Evolutionary conservation across 108 stramenopile genomes (phyloP).

Genomic region (Cyclotella distinguenda): DNA sequence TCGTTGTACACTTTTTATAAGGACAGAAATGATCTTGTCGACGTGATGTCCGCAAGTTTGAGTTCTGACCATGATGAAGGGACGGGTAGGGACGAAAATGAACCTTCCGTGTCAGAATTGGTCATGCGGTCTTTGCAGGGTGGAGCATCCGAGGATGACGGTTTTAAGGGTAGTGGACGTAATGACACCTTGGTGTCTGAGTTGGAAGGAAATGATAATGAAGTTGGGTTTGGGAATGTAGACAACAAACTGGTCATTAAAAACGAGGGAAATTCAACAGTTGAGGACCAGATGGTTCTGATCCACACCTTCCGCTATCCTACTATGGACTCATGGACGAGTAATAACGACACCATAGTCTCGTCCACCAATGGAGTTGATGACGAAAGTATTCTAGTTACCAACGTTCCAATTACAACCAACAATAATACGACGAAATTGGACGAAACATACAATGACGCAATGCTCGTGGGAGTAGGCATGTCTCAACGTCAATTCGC

Average conservation of each 20-base stretch:
- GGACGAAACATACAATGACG: not conserved
- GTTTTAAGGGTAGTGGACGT: not conserved
- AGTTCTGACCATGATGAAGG: too few relatives aligned
- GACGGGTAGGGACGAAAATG: too few relatives aligned
- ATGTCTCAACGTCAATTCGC: slow-evolving; percentile 38
- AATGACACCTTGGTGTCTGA: not conserved
- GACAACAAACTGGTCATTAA: not conserved
- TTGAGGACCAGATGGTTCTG: not conserved
- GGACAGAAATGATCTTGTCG: too few relatives aligned
- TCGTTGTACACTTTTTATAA: too few relatives aligned
- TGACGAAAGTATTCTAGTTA: too few relatives aligned
- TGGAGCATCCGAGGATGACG: not conserved
- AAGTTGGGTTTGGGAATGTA: not conserved
- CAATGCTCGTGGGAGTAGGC: slow-evolving; percentile 32
- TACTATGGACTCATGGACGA: too few relatives aligned
- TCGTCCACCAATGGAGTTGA: too few relatives aligned
- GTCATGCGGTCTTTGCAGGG: slow-evolving; percentile 1
- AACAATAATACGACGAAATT: not conserved
- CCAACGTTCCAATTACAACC: not conserved
- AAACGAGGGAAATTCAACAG: not conserved
- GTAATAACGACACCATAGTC: too few relatives aligned
- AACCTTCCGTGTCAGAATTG: not conserved
- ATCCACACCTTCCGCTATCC: not conserved
- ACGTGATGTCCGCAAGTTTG: too few relatives aligned
- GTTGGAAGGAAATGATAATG: not conserved